These are phyloP conservation scores for Babesia divergens DNA, from an alignment of 169 alveolate species.

Conservation along the genomic window DNA sequence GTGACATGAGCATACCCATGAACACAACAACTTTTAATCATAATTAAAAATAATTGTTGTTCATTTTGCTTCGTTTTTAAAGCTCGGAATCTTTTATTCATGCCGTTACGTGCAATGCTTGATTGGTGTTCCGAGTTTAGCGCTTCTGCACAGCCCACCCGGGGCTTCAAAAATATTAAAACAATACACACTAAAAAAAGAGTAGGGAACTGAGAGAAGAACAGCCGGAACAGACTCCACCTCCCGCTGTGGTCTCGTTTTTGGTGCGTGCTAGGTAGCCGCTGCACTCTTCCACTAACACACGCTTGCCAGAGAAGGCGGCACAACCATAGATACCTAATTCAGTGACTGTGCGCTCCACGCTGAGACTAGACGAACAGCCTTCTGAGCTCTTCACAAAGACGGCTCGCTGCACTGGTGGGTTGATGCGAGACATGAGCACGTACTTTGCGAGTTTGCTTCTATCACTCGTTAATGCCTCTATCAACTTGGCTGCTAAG, in stretches of 20 bases:
- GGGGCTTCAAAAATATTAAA: no score
- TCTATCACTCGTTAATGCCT: neutral
- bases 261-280: conserved; percentile 66
- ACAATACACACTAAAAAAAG: conserved; percentile 11
- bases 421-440: conserved; percentile 37
- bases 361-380: conserved; percentile 15
- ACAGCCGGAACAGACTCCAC: conserved; percentile 60
- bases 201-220: conserved; percentile 34
- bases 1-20: no score
- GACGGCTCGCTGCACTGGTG: conserved; percentile 55
- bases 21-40: no score
- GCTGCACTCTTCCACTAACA: conserved; percentile 19
- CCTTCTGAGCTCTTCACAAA: conserved; percentile 24
- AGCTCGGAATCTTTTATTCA: no score
- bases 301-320: conserved; percentile 30
- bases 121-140: no score
- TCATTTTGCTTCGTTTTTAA: no score
- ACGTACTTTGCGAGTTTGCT: conserved; percentile 37
- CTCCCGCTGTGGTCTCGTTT: conserved; percentile 39
- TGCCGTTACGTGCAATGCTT: no score
- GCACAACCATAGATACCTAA: conserved; percentile 58
- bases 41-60: no score
- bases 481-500: conserved; percentile 4
- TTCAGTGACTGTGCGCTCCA: conserved; percentile 43
- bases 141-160: no score